Evolutionary conservation across 345 rosid species (phyloP).

Genomic region (Murraya paniculata): DNA sequence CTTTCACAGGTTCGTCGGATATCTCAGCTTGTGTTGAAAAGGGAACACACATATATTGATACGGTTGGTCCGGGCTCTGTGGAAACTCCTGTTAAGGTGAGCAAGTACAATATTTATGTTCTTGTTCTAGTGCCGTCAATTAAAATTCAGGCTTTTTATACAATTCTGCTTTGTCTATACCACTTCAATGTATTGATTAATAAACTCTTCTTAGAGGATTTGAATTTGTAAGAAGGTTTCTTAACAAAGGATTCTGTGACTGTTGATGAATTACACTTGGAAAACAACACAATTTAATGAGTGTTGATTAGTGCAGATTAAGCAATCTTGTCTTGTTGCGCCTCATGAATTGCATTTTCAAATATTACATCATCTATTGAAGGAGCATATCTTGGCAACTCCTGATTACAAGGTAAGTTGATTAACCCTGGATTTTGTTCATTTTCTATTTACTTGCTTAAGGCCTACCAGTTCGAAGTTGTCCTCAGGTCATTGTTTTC

Average conservation of each 20-base stretch:
- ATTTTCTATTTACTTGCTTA: not conserved
- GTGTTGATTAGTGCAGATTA: conserved; percentile 48
- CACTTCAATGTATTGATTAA: not conserved
- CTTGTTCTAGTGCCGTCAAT: not conserved
- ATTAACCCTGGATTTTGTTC: conserved; percentile 9
- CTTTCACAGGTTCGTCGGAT: conserved; percentile 76
- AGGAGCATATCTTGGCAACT: conserved; percentile 53
- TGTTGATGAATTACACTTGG: conserved; percentile 10
- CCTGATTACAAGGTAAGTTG: conserved; percentile 73
- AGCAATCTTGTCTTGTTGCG: conserved; percentile 65
- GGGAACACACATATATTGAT: conserved; percentile 76
- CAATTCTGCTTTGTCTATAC: not conserved
- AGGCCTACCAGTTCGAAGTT: conserved; percentile 21
- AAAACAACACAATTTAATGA: conserved; percentile 10
- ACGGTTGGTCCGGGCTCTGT: conserved; percentile 68
- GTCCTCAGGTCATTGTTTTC: conserved; percentile 75
- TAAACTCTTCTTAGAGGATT: not conserved
- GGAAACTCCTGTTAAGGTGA: conserved; percentile 86
- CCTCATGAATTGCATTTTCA: conserved; percentile 80
- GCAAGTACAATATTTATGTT: not conserved
- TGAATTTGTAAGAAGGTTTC: not conserved
- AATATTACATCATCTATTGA: conserved; percentile 60
- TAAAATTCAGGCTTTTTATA: not conserved
- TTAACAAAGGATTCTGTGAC: conserved; percentile 2
- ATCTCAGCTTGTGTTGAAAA: conserved; percentile 86